phyloP scores from a whole-genome alignment of 768 basidiomycete species.

The Mycena rosella region DNA sequence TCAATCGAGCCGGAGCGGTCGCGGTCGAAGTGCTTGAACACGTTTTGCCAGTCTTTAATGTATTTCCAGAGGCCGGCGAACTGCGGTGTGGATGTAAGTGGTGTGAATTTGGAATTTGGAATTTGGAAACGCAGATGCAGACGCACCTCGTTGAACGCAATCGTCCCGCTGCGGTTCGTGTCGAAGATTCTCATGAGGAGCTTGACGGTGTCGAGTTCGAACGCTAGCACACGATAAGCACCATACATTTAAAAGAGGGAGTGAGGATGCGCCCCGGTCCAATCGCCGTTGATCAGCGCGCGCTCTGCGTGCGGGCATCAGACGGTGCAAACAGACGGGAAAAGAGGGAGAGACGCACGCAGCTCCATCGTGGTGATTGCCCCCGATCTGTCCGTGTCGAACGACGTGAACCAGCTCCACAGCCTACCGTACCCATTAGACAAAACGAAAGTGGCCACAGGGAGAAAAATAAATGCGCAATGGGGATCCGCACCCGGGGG shows the following conservation, averaged over 20 bases:
- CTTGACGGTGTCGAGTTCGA: conserved; percentile 90
- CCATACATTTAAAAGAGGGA: background rate
- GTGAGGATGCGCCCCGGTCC: conserved; percentile 66
- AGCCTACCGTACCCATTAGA: conserved; percentile 57
- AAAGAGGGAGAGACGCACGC: conserved; percentile 58
- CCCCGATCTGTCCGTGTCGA: conserved; percentile 81
- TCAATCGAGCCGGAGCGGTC: conserved; percentile 88
- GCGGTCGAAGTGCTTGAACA: conserved; percentile 87
- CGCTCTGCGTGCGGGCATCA: conserved; percentile 49
- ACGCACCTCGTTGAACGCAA: conserved; percentile 87
- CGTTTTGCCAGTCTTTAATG: conserved; percentile 90
- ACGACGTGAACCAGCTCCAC: conserved; percentile 77
- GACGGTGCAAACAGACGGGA: background rate
- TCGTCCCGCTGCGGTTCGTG: conserved; percentile 80
- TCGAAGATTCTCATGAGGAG: conserved; percentile 89
- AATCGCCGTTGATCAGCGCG: conserved; percentile 72
- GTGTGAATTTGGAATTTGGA: too few relatives aligned
- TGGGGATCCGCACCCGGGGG: conserved; percentile 82
- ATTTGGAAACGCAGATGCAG: too few relatives aligned
- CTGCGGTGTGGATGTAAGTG: too few relatives aligned
- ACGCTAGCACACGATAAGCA: conserved; percentile 58
- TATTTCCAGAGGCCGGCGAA: conserved; percentile 87
- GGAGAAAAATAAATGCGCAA: conserved; percentile 63
- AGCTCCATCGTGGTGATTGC: conserved; percentile 67
- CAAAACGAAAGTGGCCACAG: background rate